phyloP scores from a whole-genome alignment of 192 early-diverging fungal genomes.

The Podila minutissima region DNA sequence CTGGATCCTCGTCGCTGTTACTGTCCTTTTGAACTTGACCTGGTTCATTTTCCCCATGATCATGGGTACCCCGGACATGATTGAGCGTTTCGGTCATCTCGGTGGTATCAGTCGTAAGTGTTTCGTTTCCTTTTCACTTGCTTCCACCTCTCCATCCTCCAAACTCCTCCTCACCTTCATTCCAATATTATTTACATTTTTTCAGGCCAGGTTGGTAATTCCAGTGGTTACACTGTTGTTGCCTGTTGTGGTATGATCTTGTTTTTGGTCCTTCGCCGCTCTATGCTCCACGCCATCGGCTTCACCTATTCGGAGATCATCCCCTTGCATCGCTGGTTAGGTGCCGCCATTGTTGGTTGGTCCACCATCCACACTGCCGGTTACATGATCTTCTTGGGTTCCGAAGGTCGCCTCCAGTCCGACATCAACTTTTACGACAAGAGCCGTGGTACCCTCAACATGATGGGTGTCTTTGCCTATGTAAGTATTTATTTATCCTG shows the following conservation, averaged over 20 bases:
- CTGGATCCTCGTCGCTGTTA: conserved; percentile 34
- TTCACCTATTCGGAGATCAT: conserved; percentile 49
- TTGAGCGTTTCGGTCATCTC: conserved; percentile 18
- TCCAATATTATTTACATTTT: background rate
- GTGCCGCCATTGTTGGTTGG: conserved; percentile 43
- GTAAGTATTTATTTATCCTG: conserved; percentile 9
- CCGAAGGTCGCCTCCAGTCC: conserved; percentile 17
- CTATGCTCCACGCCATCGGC: conserved; percentile 50
- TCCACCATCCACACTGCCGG: conserved; percentile 38
- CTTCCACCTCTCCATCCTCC: background rate
- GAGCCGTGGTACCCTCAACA: conserved; percentile 34
- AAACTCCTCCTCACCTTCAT: background rate
- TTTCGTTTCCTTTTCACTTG: background rate
- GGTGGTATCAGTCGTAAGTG: conserved; percentile 42
- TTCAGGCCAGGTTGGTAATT: conserved; percentile 35
- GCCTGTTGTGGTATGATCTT: conserved; percentile 44
- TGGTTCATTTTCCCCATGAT: conserved; percentile 31
- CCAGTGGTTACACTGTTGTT: conserved; percentile 37
- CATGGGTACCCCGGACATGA: conserved; percentile 1
- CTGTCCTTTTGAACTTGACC: conserved; percentile 22
- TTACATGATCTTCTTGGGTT: conserved; percentile 29
- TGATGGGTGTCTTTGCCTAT: conserved; percentile 52
- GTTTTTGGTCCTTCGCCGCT: conserved; percentile 48
- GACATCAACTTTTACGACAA: conserved; percentile 45
- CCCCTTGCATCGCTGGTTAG: conserved; percentile 46